Conservation (phyloP, 1,139 yeast genomes). For the Hyphopichia fennica region DNA sequence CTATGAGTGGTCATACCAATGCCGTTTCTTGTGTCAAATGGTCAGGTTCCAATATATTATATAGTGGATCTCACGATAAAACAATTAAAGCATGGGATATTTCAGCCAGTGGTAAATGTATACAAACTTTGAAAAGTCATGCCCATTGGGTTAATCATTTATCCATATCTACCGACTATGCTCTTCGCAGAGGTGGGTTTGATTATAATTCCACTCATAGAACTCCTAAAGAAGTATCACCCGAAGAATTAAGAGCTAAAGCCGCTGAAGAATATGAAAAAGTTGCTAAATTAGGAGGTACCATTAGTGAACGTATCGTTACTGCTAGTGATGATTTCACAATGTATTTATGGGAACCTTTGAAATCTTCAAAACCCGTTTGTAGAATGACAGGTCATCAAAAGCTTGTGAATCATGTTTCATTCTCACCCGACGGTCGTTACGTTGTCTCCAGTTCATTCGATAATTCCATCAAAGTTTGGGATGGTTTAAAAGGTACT, state of each 20-base stretch:
- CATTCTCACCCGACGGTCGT: slow-evolving; percentile 95
- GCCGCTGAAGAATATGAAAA: slow-evolving; percentile 65
- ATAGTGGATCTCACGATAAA: slow-evolving; percentile 93
- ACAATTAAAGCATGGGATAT: slow-evolving; percentile 91
- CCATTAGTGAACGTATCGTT: slow-evolving; percentile 74
- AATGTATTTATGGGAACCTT: slow-evolving; percentile 96
- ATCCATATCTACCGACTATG: slow-evolving; percentile 88
- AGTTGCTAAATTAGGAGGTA: slow-evolving; percentile 72
- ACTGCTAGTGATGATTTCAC: slow-evolving; percentile 98
- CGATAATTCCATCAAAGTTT: slow-evolving; percentile 89
- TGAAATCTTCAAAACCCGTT: slow-evolving; percentile 75
- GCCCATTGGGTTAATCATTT: slow-evolving; percentile 98
- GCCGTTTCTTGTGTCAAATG: slow-evolving; percentile 94
- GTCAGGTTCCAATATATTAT: slow-evolving; percentile 87
- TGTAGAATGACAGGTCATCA: slow-evolving; percentile 98
- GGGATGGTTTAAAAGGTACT: slow-evolving; percentile 95
- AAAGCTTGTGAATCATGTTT: slow-evolving; percentile 91
- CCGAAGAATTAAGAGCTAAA: slow-evolving; percentile 32
- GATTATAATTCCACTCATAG: slow-evolving; percentile 25
- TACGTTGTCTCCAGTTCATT: slow-evolving; percentile 89
- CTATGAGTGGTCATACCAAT: slow-evolving; percentile 85
- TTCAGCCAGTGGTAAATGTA: slow-evolving; percentile 71
- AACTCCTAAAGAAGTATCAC: slow-evolving; percentile 19
- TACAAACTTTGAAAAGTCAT: slow-evolving; percentile 80
- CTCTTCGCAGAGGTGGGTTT: slow-evolving; percentile 63